Conservation (phyloP, 495 filamentous ascomycete genomes). For the Xanthoparmelia taractica region DNA sequence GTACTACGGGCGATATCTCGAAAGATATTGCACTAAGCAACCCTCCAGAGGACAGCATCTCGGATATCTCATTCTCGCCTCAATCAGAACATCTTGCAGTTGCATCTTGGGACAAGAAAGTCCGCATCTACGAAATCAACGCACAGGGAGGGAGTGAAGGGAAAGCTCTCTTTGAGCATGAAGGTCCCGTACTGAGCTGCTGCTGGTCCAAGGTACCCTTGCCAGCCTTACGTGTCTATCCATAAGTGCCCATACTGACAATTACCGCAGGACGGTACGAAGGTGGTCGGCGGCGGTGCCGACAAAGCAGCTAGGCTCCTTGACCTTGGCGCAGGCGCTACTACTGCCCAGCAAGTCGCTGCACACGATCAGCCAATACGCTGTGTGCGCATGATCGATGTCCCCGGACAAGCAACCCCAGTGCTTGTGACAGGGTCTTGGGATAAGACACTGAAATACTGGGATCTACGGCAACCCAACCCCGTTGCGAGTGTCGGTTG, state of each 20-base stretch:
- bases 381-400: constrained; percentile 67
- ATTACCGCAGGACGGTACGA: constrained; percentile 51
- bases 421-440: constrained; percentile 85
- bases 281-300: constrained; percentile 74
- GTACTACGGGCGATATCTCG: constrained; percentile 81
- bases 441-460: constrained; percentile 95
- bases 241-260: constrained; percentile 8
- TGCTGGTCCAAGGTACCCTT: constrained; percentile 73
- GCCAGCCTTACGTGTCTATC: constrained; percentile 4
- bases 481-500: constrained; percentile 59
- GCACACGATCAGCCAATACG: constrained; percentile 75
- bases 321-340: constrained; percentile 55
- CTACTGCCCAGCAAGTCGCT: constrained; percentile 54
- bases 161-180: constrained; percentile 70
- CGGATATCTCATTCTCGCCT: constrained; percentile 75
- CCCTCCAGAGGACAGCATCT: constrained; percentile 80
- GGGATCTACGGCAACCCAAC: constrained; percentile 67
- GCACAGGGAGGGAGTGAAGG: constrained; percentile 61
- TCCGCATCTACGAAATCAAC: constrained; percentile 85
- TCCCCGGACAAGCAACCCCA: constrained; percentile 43
- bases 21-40: constrained; percentile 73
- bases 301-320: constrained; percentile 77
- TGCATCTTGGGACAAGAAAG: constrained; percentile 88
- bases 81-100: constrained; percentile 71
- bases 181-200: constrained; percentile 67